A percentile compares a stretch with the other conserved stretches of the same genome.
Conservation (phyloP, 2,329 filamentous ascomycete genomes). For the Juglanconis juglandina region DNA sequence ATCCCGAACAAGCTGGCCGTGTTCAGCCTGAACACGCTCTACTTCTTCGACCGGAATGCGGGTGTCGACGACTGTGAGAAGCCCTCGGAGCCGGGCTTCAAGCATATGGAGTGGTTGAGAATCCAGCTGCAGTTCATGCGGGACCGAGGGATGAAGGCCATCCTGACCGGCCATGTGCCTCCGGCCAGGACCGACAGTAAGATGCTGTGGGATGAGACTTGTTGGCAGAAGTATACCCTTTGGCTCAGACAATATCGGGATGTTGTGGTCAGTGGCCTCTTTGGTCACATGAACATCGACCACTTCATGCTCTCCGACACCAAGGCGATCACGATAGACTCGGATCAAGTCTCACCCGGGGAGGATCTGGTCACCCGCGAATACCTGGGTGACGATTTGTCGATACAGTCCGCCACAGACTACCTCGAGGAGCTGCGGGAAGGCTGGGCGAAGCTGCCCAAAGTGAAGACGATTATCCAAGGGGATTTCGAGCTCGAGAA, state of each 20-base stretch:
- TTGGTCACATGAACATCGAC: constrained; percentile 98
- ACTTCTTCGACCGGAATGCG: constrained; percentile 90
- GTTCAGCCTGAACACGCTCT: constrained; percentile 93
- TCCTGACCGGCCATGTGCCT: constrained; percentile 90
- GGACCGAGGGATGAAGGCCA: constrained; percentile 84
- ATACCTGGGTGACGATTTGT: constrained; percentile 51
- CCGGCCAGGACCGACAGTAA: constrained; percentile 84
- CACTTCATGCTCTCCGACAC: constrained; percentile 93
- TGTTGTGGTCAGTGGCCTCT: constrained; percentile 74
- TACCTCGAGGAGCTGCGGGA: constrained; percentile 77
- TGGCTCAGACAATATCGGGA: constrained; percentile 91
- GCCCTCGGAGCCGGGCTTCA: constrained; percentile 80
- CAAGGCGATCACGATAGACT: constrained; percentile 63
- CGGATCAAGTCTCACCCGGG: constrained; percentile 33
- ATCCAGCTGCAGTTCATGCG: constrained; percentile 83
- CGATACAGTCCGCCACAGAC: constrained; percentile 64
- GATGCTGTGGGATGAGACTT: constrained; percentile 89
- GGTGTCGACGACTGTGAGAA: constrained; percentile 86
- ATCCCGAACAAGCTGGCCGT: constrained; percentile 82
- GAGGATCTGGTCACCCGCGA: constrained; percentile 27
- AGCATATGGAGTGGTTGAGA: constrained; percentile 94
- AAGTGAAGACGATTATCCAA: constrained; percentile 31
- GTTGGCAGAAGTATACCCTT: constrained; percentile 95
- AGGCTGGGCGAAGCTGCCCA: constrained; percentile 74
- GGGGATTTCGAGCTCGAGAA: constrained; percentile 22